Conservation (phyloP, 768 basidiomycete genomes). For the Myochromella boudieri region DNA sequence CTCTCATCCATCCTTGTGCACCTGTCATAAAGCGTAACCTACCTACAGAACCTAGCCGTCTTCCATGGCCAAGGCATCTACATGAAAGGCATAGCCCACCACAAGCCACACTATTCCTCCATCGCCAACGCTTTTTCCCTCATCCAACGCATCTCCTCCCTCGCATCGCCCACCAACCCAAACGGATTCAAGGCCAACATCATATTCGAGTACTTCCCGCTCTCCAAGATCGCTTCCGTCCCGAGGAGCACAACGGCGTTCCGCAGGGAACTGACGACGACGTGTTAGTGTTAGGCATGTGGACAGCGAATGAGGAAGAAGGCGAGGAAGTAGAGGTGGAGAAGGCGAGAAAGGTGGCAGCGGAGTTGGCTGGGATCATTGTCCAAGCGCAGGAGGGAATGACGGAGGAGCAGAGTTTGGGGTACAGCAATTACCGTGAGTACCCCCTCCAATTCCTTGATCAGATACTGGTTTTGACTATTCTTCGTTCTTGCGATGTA, state of each 20-base stretch:
- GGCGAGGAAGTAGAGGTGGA: conserved; percentile 23
- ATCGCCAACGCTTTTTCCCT: conserved; percentile 29
- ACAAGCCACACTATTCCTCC: conserved; percentile 25
- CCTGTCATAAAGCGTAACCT: neutral
- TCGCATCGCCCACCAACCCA: no score
- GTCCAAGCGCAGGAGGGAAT: conserved; percentile 26
- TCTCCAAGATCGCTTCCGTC: conserved; percentile 35
- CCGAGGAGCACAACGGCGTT: conserved; percentile 37
- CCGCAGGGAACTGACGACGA: conserved; percentile 31
- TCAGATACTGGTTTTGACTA: no score
- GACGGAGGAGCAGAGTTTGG: conserved; percentile 27
- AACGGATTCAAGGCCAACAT: conserved; percentile 27
- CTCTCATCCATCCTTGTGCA: neutral
- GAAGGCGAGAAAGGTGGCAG: conserved; percentile 20
- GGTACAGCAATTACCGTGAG: conserved; percentile 51
- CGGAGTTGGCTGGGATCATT: conserved; percentile 32
- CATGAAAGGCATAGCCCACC: conserved; percentile 40
- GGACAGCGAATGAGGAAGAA: conserved; percentile 37
- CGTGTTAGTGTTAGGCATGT: conserved; percentile 31
- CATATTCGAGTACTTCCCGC: conserved; percentile 44
- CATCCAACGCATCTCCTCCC: conserved; percentile 22
- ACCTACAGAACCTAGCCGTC: conserved; percentile 34
- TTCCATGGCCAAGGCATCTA: conserved; percentile 40
- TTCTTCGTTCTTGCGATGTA: neutral
- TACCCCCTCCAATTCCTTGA: no score